Conservation (phyloP, 306 rosid species). For the Clitoria ternatea region DNA sequence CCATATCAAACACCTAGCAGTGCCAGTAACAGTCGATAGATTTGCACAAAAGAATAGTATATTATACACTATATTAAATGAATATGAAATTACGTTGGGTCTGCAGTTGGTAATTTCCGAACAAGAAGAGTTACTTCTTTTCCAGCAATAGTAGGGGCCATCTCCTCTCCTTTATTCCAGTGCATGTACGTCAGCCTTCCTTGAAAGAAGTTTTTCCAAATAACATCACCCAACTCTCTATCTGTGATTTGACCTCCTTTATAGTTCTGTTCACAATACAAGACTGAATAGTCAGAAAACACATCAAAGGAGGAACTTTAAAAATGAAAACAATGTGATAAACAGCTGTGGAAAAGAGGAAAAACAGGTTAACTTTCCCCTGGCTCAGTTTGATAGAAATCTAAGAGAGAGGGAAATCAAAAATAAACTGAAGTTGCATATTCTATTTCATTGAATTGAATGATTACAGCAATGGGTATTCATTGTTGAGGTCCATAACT, state of each 20-base stretch:
- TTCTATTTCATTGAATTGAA: too few species aligned
- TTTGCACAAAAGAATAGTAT: conserved; percentile 1
- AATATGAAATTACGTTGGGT: conserved; percentile 51
- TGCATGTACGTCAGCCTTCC: conserved; percentile 79
- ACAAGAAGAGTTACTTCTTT: conserved; percentile 78
- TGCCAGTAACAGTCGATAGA: conserved; percentile 8
- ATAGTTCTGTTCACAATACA: conserved; percentile 55
- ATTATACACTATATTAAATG: neutral
- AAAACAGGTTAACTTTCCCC: neutral
- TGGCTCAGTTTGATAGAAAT: too few species aligned
- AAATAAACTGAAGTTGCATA: too few species aligned
- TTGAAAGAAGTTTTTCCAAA: conserved; percentile 52
- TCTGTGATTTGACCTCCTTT: conserved; percentile 56
- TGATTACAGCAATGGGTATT: too few species aligned
- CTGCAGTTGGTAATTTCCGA: conserved; percentile 63
- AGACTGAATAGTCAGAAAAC: conserved; percentile 12
- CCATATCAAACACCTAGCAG: conserved; percentile 13
- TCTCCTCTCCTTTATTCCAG: conserved; percentile 82
- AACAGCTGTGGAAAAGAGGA: neutral
- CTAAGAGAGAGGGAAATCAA: too few species aligned
- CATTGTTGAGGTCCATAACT: too few species aligned
- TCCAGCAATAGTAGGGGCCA: conserved; percentile 65
- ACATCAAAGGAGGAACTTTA: conserved; percentile 1
- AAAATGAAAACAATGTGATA: neutral
- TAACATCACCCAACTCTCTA: conserved; percentile 38